phyloP scores from a whole-genome alignment of 192 early-diverging fungal species.

The Diversispora epigaea region DNA sequence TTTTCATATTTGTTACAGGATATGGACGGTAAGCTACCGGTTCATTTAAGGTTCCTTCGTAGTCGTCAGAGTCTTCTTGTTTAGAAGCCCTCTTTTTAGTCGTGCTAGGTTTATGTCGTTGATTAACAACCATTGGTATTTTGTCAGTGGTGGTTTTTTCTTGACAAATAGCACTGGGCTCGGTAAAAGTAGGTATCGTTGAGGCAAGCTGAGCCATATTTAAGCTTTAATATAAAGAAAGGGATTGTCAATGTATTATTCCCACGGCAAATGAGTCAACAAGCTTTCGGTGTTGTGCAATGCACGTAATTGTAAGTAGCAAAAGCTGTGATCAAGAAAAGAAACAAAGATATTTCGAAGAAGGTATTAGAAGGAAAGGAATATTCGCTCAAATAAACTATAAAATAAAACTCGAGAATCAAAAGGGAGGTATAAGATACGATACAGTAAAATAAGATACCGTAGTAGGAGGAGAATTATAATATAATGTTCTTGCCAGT shows the following conservation, averaged over 20 bases:
- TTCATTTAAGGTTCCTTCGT: conserved; percentile 7
- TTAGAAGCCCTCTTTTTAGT: conserved; percentile 11
- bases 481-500: neutral
- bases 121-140: neutral
- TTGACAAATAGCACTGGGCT: conserved; percentile 3
- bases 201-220: neutral
- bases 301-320: neutral
- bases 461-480: neutral
- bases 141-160: neutral
- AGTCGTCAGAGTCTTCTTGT: conserved; percentile 13
- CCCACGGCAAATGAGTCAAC: neutral
- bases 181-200: neutral
- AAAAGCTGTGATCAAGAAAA: neutral
- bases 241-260: neutral
- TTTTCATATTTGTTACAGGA: conserved; percentile 35
- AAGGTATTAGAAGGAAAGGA: conserved; percentile 6
- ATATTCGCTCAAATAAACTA: neutral
- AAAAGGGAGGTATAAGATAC: neutral
- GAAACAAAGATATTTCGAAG: neutral
- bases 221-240: neutral
- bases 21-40: conserved; percentile 15
- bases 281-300: neutral
- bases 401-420: neutral
- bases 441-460: neutral
- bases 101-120: conserved; percentile 9